phyloP scores from a whole-genome alignment of 805 yeast genomes.

The Zygosaccharomyces rouxii region DNA sequence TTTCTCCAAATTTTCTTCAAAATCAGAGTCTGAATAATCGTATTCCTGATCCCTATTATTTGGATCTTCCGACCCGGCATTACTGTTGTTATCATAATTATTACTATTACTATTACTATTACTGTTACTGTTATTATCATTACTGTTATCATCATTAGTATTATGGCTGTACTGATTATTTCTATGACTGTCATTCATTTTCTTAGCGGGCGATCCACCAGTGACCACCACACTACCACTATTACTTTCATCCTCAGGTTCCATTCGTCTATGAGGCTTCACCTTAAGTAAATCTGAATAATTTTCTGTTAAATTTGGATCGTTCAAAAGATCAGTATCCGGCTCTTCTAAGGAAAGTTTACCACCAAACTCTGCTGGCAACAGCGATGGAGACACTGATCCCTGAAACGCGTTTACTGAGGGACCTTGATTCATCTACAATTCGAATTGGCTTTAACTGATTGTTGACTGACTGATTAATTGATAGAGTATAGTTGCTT shows the following conservation, averaged over 20 bases:
- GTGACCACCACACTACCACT: slow-evolving; percentile 6
- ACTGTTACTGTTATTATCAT: background rate
- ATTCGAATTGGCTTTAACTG: background rate
- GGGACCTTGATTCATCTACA: slow-evolving; percentile 6
- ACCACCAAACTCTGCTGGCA: slow-evolving; percentile 10
- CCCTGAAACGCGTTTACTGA: slow-evolving; percentile 6
- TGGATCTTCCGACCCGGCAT: background rate
- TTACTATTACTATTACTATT: background rate
- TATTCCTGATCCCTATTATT: slow-evolving; percentile 16
- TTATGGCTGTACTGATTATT: background rate
- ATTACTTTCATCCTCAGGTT: slow-evolving; percentile 9
- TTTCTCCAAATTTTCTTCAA: slow-evolving; percentile 34
- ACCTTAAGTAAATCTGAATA: slow-evolving; percentile 25
- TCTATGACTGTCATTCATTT: background rate
- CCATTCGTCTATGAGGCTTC: slow-evolving; percentile 9
- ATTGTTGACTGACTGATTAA: background rate
- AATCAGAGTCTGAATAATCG: slow-evolving; percentile 36
- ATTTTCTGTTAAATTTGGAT: slow-evolving; percentile 32
- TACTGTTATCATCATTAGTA: background rate
- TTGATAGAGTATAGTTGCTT: background rate
- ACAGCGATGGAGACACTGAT: slow-evolving; percentile 6
- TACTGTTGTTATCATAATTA: background rate
- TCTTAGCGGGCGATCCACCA: slow-evolving; percentile 5
- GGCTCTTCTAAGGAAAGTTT: slow-evolving; percentile 7
- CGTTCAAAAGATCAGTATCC: slow-evolving; percentile 24